Conservation (phyloP, 805 yeast genomes). For the Ogataea henricii region DNA sequence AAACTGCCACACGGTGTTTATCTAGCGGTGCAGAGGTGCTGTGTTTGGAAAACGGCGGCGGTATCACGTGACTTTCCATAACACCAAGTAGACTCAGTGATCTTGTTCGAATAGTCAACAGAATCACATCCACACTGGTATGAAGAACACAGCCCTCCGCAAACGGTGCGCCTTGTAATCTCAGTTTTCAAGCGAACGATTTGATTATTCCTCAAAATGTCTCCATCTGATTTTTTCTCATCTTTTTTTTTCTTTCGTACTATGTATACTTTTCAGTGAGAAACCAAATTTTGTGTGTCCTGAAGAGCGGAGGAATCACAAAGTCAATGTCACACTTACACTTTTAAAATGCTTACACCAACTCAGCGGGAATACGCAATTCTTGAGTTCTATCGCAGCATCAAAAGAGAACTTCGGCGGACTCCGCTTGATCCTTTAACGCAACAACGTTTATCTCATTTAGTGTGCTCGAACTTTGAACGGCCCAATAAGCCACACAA, state of each 20-base stretch:
- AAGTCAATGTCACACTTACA: background rate
- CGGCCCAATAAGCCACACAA: background rate
- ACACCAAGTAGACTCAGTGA: too few species aligned
- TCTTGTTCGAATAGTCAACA: too few species aligned
- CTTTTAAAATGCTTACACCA: background rate
- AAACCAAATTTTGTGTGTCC: too few species aligned
- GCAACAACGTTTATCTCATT: conserved; percentile 3
- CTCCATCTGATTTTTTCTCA: background rate
- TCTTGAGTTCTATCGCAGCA: conserved; percentile 9
- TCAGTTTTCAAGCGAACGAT: too few species aligned
- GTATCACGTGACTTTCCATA: too few species aligned
- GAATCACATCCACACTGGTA: too few species aligned
- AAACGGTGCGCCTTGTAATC: too few species aligned
- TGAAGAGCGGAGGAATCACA: too few species aligned
- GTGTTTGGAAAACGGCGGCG: too few species aligned
- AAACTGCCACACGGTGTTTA: too few species aligned
- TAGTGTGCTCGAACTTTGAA: conserved; percentile 4
- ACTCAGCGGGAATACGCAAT: background rate
- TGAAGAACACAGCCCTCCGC: too few species aligned
- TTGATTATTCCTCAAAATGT: background rate
- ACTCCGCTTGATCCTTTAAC: conserved; percentile 16
- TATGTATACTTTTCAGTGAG: too few species aligned
- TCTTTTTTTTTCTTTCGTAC: background rate
- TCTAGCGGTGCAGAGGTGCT: background rate
- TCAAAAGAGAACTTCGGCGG: conserved; percentile 8